These are phyloP conservation scores for Colletotrichum musae DNA, from an alignment of 2,329 filamentous ascomycete species.

Conservation along the genomic window DNA sequence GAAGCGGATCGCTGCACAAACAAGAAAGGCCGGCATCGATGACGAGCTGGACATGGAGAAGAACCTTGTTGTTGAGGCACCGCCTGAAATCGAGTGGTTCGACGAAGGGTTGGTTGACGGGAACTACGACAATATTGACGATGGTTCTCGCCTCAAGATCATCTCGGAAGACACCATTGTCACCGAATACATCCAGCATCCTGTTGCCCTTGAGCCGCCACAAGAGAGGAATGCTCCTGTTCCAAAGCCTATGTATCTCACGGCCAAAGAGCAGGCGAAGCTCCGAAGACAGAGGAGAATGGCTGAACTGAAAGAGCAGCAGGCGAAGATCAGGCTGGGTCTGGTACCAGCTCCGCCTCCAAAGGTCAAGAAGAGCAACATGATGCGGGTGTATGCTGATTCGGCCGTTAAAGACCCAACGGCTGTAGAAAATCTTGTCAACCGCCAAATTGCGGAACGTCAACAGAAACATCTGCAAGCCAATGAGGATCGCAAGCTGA, in stretches of 20 bases:
- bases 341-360: slow-evolving; percentile 91
- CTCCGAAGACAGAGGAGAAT: slow-evolving; percentile 89
- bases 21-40: slow-evolving; percentile 92
- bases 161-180: slow-evolving; percentile 86
- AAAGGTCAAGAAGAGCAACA: slow-evolving; percentile 96
- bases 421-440: slow-evolving; percentile 94
- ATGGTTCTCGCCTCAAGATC: slow-evolving; percentile 78
- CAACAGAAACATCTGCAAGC: slow-evolving; percentile 81
- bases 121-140: slow-evolving; percentile 79
- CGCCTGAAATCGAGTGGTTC: slow-evolving; percentile 97
- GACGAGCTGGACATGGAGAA: slow-evolving; percentile 92
- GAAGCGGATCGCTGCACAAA: slow-evolving; percentile 88
- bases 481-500: slow-evolving; percentile 90
- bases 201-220: slow-evolving; percentile 89
- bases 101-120: slow-evolving; percentile 89
- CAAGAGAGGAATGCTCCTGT: slow-evolving; percentile 86
- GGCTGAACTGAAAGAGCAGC: slow-evolving; percentile 94
- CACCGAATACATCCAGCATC: slow-evolving; percentile 92
- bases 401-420: slow-evolving; percentile 91
- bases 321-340: slow-evolving; percentile 94
- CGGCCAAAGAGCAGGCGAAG: slow-evolving; percentile 91
- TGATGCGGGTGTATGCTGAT: slow-evolving; percentile 85
- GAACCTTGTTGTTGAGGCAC: slow-evolving; percentile 85
- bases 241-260: slow-evolving; percentile 93
- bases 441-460: slow-evolving; percentile 91